Base-by-base conservation (phyloP, 1,139 yeast species). In the Saccharomyces hybrid region DNA sequence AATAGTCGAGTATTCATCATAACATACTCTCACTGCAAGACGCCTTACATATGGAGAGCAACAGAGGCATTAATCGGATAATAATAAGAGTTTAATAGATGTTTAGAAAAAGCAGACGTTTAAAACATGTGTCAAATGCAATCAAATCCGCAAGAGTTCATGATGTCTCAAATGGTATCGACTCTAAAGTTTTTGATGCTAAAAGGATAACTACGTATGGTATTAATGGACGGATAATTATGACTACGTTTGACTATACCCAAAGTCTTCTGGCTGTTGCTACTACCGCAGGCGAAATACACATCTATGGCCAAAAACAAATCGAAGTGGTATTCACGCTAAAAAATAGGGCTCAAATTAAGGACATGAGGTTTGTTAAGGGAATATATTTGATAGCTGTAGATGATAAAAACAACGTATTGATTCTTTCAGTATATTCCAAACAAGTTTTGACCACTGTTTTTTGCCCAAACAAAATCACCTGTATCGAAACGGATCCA, bases 221-320 rank as follows among this genome's bases (percentile, higher is more conserved):
- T 2, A 64, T 84, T 47, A 70, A 75, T 26, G 88, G 88, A 2
- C 73, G 70, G n/a, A 79, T 88, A 2, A 73, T 81, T 26, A 82
- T 88, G 0, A 71, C 84, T 48, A 95, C 95, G 0, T 88, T 78
- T 69, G 98, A 93, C 68, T 96, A 96, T 1, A 84, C 88, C 0
- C 99, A 93, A 68, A 83, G 95, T 50, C 75, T 93, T 47, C 70
- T 90, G 61, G 98, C 97, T 0, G 74, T 89, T 0, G 85, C 93
- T 2, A 89, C 97, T 0, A 81, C 77, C 47, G 68, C 72, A 11
- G 88, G 90, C 49, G 82, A 81, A 51, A 78, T 93, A 21, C 83
- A 88, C 61, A 86, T 93, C 2, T 85, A 83, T 64, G 99, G 98
- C 1, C 93, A 87, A 65, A 82, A 84, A 51, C 82, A 86, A 52